These are phyloP conservation scores for Cladosporium velox DNA, from an alignment of 2,329 filamentous ascomycete genomes.

Conservation along the genomic window DNA sequence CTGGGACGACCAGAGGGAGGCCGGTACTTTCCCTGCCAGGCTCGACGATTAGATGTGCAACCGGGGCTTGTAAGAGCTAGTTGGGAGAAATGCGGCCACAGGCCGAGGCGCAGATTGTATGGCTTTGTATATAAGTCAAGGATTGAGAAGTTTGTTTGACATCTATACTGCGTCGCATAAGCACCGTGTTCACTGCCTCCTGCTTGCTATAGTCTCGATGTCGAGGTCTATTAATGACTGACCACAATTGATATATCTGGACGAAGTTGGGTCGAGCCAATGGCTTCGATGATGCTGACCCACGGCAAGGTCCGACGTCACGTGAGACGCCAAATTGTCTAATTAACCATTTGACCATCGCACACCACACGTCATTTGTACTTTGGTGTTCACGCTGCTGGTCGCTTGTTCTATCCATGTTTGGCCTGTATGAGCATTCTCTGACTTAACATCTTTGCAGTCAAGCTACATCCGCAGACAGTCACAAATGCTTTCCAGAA, in stretches of 20 bases:
- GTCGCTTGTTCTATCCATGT: neutral
- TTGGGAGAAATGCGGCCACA: slow-evolving; percentile 6
- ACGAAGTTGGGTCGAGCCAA: slow-evolving; percentile 1
- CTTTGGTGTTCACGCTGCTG: neutral
- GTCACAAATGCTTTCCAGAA: neutral
- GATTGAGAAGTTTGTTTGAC: slow-evolving; percentile 16
- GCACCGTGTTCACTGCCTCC: neutral
- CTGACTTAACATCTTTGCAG: neutral
- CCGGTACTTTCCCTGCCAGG: slow-evolving; percentile 57
- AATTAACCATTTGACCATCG: neutral
- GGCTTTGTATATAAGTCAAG: slow-evolving; percentile 18
- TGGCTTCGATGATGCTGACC: slow-evolving; percentile 19
- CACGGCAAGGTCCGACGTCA: slow-evolving; percentile 6
- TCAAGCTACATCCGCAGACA: neutral
- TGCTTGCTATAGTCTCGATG: neutral
- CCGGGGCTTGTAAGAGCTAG: slow-evolving; percentile 17
- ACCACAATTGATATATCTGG: neutral
- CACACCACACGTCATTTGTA: neutral
- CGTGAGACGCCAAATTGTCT: neutral
- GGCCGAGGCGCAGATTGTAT: slow-evolving; percentile 7
- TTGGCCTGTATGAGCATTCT: neutral
- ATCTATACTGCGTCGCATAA: neutral
- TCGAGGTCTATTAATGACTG: neutral
- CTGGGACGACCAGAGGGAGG: slow-evolving; percentile 92
- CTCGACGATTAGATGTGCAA: slow-evolving; percentile 47